Evolutionary conservation across 768 basidiomycete species (phyloP).

Genomic region (Dacryopinax primogenitus): DNA sequence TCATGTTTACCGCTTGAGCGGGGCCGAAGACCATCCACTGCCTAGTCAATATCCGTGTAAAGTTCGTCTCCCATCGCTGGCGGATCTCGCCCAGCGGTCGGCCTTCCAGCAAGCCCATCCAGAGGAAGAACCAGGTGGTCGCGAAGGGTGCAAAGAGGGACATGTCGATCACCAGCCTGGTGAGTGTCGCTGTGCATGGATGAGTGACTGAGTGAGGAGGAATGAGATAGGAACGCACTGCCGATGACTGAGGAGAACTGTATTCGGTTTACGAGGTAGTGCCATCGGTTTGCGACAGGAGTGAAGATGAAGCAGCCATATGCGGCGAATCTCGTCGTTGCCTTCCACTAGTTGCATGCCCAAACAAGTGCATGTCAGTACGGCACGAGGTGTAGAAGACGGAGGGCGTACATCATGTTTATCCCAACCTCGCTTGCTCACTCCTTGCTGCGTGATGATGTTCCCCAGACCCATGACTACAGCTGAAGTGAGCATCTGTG

Average conservation of each 20-base stretch:
- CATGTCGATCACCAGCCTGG: slow-evolving; percentile 15
- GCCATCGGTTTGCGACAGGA: slow-evolving; percentile 18
- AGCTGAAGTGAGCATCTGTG: slow-evolving; percentile 19
- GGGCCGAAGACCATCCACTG: slow-evolving; percentile 16
- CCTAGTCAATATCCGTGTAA: slow-evolving; percentile 1
- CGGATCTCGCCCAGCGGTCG: slow-evolving; percentile 13
- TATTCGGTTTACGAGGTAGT: slow-evolving; percentile 12
- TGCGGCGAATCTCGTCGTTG: slow-evolving; percentile 12
- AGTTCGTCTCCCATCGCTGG: slow-evolving; percentile 18
- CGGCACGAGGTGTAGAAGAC: neutral
- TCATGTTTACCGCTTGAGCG: slow-evolving; percentile 15
- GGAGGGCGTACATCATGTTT: slow-evolving; percentile 16
- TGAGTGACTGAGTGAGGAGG: neutral
- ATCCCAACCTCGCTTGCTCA: slow-evolving; percentile 9
- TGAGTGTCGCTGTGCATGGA: neutral
- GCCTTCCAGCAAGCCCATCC: slow-evolving; percentile 15
- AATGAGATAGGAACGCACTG: slow-evolving; percentile 7
- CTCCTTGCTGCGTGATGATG: slow-evolving; percentile 11
- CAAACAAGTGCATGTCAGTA: neutral
- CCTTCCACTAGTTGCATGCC: slow-evolving; percentile 10
- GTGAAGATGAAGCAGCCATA: slow-evolving; percentile 17
- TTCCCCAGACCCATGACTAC: slow-evolving; percentile 9
- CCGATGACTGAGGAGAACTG: neutral
- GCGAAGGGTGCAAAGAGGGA: slow-evolving; percentile 18
- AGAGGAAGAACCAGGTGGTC: slow-evolving; percentile 18